Conservation (phyloP, 2,329 filamentous ascomycete species). For the Didymella pinodella region DNA sequence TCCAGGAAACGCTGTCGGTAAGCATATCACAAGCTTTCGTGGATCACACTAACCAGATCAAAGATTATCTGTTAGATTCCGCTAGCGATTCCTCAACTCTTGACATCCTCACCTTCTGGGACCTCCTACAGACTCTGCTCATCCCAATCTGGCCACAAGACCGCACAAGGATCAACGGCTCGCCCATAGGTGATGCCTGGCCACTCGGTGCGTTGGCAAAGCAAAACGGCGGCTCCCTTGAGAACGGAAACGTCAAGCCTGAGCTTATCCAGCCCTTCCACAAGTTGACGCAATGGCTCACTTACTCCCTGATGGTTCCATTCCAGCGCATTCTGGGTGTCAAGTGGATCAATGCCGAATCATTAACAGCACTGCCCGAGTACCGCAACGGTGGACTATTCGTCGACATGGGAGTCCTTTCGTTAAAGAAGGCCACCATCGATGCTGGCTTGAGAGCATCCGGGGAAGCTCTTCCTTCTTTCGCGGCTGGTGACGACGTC, state of each 20-base stretch:
- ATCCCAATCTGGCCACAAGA: slow-evolving; percentile 86
- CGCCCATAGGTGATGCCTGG: slow-evolving; percentile 91
- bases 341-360: slow-evolving; percentile 81
- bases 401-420: slow-evolving; percentile 82
- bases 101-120: slow-evolving; percentile 89
- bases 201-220: slow-evolving; percentile 79
- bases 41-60: background rate
- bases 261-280: slow-evolving; percentile 89
- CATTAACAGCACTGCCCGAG: slow-evolving; percentile 87
- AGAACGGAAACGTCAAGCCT: slow-evolving; percentile 57
- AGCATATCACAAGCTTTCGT: slow-evolving; percentile 32
- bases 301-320: slow-evolving; percentile 90
- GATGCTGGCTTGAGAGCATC: slow-evolving; percentile 73
- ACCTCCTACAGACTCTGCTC: slow-evolving; percentile 83
- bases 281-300: slow-evolving; percentile 90
- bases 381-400: slow-evolving; percentile 92
- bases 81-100: slow-evolving; percentile 29
- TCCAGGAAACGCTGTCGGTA: slow-evolving; percentile 91
- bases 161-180: slow-evolving; percentile 82
- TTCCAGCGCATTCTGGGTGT: slow-evolving; percentile 84
- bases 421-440: slow-evolving; percentile 71
- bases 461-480: slow-evolving; percentile 73
- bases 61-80: slow-evolving; percentile 28
- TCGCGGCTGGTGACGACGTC: slow-evolving; percentile 74
- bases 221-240: slow-evolving; percentile 60